Conservation (phyloP, 2,329 filamentous ascomycete species). For the Trichoderma simmonsii region DNA sequence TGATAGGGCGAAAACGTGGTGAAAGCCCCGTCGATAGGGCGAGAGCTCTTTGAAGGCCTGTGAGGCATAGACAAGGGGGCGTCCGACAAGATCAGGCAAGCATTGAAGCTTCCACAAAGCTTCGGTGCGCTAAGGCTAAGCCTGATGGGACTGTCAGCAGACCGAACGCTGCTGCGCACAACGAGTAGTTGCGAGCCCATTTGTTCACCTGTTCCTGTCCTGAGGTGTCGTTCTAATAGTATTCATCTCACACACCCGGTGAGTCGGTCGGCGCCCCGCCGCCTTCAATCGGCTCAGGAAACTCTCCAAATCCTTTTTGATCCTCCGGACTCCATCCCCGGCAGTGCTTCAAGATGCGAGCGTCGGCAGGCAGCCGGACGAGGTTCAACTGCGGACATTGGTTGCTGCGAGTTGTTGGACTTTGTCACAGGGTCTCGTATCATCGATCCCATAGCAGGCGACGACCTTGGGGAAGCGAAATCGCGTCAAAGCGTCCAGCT, state of each 20-base stretch:
- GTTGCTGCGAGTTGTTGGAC: background rate
- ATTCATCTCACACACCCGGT: background rate
- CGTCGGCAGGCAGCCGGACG: background rate
- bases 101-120: slow-evolving; percentile 3
- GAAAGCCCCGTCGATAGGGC: slow-evolving; percentile 5
- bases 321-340: background rate
- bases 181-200: background rate
- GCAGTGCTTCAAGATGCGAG: background rate
- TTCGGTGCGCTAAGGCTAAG: background rate
- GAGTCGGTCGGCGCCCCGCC: background rate
- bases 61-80: slow-evolving; percentile 1
- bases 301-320: background rate
- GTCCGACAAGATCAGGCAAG: background rate
- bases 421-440: background rate
- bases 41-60: background rate
- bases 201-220: background rate
- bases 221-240: background rate
- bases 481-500: background rate
- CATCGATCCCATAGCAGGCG: background rate
- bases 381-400: background rate
- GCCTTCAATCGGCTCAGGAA: background rate
- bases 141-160: slow-evolving; percentile 10
- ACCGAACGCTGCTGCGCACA: background rate
- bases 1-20: background rate
- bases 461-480: background rate